A percentile compares a stretch with the other conserved stretches of the same genome.
phyloP scores from a whole-genome alignment of 1,284 basidiomycete species.

The Ceratobasidium sp. region DNA sequence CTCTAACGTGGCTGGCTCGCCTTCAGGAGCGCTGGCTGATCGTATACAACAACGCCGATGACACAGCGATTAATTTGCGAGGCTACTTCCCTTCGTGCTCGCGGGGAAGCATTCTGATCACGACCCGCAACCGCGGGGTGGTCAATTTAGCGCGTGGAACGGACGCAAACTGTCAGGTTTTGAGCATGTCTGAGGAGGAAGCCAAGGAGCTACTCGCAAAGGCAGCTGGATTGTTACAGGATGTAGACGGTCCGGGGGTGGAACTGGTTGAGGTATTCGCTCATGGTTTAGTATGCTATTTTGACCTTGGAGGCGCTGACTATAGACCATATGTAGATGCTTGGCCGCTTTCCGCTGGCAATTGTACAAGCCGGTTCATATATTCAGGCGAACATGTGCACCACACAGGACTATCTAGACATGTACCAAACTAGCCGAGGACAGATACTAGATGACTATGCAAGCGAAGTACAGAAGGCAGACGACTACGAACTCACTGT shows the following conservation, averaged over 20 bases:
- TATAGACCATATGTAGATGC: background rate
- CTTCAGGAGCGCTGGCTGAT: slow-evolving; percentile 4
- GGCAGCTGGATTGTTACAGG: background rate
- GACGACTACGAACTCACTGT: slow-evolving; percentile 16
- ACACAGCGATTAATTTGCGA: background rate
- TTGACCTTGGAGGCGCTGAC: too few relatives aligned
- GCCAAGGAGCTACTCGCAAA: background rate
- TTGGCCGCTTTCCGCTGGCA: slow-evolving; percentile 19
- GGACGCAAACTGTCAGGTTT: too few relatives aligned
- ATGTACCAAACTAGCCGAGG: slow-evolving; percentile 24
- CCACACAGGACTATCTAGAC: background rate
- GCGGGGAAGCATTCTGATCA: background rate
- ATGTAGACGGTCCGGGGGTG: too few relatives aligned
- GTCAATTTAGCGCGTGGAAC: too few relatives aligned
- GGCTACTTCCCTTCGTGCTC: slow-evolving; percentile 9
- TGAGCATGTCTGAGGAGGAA: too few relatives aligned
- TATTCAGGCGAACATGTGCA: slow-evolving; percentile 5
- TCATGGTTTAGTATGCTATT: too few relatives aligned
- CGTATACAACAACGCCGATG: too few relatives aligned
- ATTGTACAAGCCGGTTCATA: slow-evolving; percentile 42
- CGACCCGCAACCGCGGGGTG: slow-evolving; percentile 1
- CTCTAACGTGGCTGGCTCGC: background rate
- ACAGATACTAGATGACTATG: background rate
- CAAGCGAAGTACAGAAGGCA: background rate
- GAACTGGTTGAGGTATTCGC: too few relatives aligned